These are phyloP conservation scores for Syzygium jambos DNA, from an alignment of 345 rosid species.

Conservation along the genomic window DNA sequence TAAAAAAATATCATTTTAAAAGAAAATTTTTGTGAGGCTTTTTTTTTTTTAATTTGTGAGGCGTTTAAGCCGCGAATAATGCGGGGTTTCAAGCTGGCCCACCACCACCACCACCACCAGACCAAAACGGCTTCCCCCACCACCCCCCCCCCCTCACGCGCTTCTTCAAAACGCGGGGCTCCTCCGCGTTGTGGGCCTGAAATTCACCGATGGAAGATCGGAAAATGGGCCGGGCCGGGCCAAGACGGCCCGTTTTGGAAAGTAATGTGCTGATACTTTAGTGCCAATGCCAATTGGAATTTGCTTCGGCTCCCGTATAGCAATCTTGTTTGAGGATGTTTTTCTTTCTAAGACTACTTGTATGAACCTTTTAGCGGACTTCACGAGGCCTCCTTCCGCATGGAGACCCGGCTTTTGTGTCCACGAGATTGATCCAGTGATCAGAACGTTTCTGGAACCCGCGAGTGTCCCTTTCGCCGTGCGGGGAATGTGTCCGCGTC, in stretches of 20 bases:
- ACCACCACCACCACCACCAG: neutral
- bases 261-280: neutral
- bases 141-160: neutral
- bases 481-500: neutral
- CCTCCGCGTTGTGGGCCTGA: neutral
- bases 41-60: too few species aligned
- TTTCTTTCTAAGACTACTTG: neutral
- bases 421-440: neutral
- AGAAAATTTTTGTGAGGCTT: too few species aligned
- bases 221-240: neutral
- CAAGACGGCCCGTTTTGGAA: neutral
- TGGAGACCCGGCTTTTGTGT: neutral
- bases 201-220: neutral
- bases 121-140: neutral
- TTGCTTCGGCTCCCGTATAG: neutral
- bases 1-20: too few species aligned
- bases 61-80: neutral
- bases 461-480: neutral
- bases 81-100: neutral
- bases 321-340: neutral
- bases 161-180: neutral
- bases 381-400: neutral
- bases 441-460: neutral
- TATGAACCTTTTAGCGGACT: neutral
- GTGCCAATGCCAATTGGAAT: neutral